Evolutionary conservation across 2,329 filamentous ascomycete species (phyloP), one percentile per base, ranked within the genome.

Genomic region (Fusarium solani-melongenae): DNA sequence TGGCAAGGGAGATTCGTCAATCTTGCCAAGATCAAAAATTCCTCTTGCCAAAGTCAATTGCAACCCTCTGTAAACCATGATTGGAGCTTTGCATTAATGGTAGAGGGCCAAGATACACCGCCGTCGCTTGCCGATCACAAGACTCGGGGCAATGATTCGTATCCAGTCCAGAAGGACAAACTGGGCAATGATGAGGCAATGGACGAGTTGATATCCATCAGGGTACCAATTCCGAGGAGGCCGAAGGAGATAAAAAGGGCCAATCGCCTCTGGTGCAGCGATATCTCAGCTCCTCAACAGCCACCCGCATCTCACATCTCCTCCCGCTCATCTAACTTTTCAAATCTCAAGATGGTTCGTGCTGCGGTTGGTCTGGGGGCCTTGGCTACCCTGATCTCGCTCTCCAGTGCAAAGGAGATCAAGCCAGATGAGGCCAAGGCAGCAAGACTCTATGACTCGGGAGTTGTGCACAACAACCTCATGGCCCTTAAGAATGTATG

Each of bases 391-490:
- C 11, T 72, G 1, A 33, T 31, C 20, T 66, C 73, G 5, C 53
- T 62, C n/a, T 64, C 56, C 3, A 15, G 41, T 12, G 75, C 55
- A 10, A 76, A 77, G 62, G 75, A 77, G 46, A 70, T 77, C 1
- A 46, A 75, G 57, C 65, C 71, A 8, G 57, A 77, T 2, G 53
- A 67, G 15, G 60, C 64, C 17, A 67, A 62, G 38, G 75, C 63
- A 1, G 63, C 62, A 1, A 56, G 57, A 41, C 63, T 75, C 1
- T 77, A 77, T 5, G 73, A 77, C 58, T 65, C 69, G 0, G 75
- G 75, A 11, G n/a, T 66, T 5, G 20, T 77, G 10, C 75, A 77
- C 36, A 72, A 77, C 34, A 51, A 64, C 24, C 57, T 76, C 9
- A 76, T 76, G 73, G 67, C 62, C 29, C 60, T 15, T 5, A 77